Percentiles rank a stretch among this genome's conserved stretches.
phyloP scores from a whole-genome alignment of 192 early-diverging fungal species.

The Coemansia biformis region DNA sequence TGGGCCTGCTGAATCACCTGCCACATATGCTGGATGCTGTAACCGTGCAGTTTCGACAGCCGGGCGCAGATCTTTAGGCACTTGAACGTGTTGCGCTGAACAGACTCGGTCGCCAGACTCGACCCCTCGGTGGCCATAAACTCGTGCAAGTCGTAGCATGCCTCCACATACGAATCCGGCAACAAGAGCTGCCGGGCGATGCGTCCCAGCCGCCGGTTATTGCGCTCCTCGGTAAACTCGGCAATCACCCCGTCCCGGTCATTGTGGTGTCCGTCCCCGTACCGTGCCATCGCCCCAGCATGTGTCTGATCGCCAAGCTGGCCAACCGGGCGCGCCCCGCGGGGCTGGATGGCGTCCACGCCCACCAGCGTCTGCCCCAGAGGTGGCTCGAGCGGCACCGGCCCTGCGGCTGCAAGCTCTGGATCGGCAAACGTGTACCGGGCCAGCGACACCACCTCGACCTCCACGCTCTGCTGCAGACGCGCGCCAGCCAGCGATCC shows the following conservation, averaged over 20 bases:
- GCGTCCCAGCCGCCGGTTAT: slow-evolving; percentile 30
- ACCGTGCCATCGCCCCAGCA: background rate
- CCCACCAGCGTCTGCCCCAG: slow-evolving; percentile 7
- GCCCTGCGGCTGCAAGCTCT: slow-evolving; percentile 16
- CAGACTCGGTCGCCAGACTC: slow-evolving; percentile 17
- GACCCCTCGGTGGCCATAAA: slow-evolving; percentile 16
- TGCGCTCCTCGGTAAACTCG: slow-evolving; percentile 47
- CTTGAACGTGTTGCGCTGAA: slow-evolving; percentile 49
- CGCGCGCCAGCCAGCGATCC: background rate
- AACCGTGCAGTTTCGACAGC: slow-evolving; percentile 46
- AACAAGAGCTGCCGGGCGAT: slow-evolving; percentile 35
- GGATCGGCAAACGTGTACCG: slow-evolving; percentile 49
- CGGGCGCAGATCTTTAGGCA: slow-evolving; percentile 47
- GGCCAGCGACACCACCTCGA: slow-evolving; percentile 34
- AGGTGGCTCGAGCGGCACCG: slow-evolving; percentile 34
- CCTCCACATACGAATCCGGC: slow-evolving; percentile 41
- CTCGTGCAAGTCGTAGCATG: slow-evolving; percentile 39
- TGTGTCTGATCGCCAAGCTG: too few species aligned
- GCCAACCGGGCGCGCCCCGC: background rate
- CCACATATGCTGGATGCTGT: slow-evolving; percentile 49
- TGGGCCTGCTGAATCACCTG: slow-evolving; percentile 44
- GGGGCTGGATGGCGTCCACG: background rate
- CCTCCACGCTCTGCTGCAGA: slow-evolving; percentile 15
- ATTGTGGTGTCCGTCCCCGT: background rate
- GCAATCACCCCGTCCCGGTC: slow-evolving; percentile 30